Conservation (phyloP, 2,329 filamentous ascomycete species). For the Aureobasidium sp. region DNA sequence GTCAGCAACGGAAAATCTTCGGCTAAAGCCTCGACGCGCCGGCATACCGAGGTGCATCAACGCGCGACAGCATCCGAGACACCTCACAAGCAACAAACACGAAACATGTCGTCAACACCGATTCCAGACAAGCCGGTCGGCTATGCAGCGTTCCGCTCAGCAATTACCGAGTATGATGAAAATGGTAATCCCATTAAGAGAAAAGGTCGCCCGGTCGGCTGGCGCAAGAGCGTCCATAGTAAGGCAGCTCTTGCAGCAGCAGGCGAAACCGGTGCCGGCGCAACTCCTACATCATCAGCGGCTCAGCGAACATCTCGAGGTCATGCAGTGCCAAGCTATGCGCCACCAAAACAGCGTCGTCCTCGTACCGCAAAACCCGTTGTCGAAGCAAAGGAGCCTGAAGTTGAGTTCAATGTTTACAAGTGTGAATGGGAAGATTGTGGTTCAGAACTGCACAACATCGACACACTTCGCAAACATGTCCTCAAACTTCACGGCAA, state of each 20-base stretch:
- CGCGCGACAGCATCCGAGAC: neutral
- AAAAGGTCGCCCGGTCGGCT: slow-evolving; percentile 41
- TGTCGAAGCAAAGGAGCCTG: neutral
- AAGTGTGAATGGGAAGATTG: slow-evolving; percentile 52
- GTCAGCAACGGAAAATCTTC: neutral
- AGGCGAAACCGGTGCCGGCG: slow-evolving; percentile 13
- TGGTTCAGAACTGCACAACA: slow-evolving; percentile 51
- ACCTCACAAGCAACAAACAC: neutral
- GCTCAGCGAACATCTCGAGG: neutral
- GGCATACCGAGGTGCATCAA: neutral
- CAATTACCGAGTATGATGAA: slow-evolving; percentile 21
- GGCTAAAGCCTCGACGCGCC: neutral
- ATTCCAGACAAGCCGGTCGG: slow-evolving; percentile 20
- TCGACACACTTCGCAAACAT: slow-evolving; percentile 52
- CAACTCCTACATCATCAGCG: neutral
- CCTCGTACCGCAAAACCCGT: neutral
- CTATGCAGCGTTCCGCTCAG: slow-evolving; percentile 34
- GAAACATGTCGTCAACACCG: neutral
- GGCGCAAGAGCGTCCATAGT: slow-evolving; percentile 40
- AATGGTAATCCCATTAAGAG: slow-evolving; percentile 30
- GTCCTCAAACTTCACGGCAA: slow-evolving; percentile 46
- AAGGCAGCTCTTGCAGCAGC: slow-evolving; percentile 20
- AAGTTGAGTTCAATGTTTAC: slow-evolving; percentile 37
- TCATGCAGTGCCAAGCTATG: slow-evolving; percentile 4
- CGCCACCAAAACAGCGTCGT: neutral